Evolutionary conservation across 352 stramenopile genomes (phyloP), one percentile per base, ranked within the genome.

Genomic region (Phytophthora podocarpi): DNA sequence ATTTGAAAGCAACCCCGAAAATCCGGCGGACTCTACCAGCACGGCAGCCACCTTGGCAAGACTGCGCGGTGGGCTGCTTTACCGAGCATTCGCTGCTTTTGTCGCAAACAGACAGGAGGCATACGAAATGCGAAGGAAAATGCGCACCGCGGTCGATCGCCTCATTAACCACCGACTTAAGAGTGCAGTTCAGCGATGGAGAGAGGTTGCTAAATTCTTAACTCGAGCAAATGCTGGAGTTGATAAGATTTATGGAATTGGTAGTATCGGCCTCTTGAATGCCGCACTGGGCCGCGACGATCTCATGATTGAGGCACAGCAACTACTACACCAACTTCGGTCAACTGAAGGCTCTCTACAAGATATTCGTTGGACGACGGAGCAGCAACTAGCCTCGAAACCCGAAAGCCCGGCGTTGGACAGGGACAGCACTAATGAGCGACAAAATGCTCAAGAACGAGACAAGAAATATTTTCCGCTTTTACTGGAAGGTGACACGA

Each of bases 401-500:
- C 34, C 7, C 13, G 56, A 43, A 15, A 46, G 42, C 9, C 21
- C 40, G 52, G 27, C 13, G 6, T 46, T 27, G 7, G 34, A 70
- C 9, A 26, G n/a, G n/a, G n/a, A n/a, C n/a, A n/a, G n/a, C n/a
- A n/a, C n/a, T 9, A 37, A 52, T 31, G 61, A 61, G 8, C 32
- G 39, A 20, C 21, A 58, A 35, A 24, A 16, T 20, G 7, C 21
- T 39, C 54, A 43, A 40, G 12, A 60, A 18, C 54, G 46, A 41
- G 62, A 70, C 26, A 67, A 80, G 13, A 88, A 79, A 31, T 86
- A 70, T 21, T 73, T 70, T n/a, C 37, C 65, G 0, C 71, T 76
- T 43, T 41, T 88, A 39, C 30, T 89, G 5, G 74, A 94, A 69
- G 82, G 76, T 0, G 78, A 90, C 20, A 58, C 80, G 12, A 85